Conservation (phyloP, 345 rosid species). For the Bretschneidera sinensis region DNA sequence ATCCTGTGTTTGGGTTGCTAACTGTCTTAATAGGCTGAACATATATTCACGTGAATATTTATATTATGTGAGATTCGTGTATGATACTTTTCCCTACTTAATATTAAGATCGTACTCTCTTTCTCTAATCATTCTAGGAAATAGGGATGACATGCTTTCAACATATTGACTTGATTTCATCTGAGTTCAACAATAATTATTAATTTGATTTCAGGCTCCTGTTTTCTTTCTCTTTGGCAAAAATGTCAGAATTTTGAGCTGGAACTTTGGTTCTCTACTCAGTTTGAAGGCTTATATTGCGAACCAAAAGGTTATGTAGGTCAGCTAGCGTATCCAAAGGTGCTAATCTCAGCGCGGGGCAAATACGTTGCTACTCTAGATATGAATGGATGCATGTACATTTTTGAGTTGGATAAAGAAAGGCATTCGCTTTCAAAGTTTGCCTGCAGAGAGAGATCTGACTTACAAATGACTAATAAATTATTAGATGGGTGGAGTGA, state of each 20-base stretch:
- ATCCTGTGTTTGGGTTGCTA: too few species aligned
- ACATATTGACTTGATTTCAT: neutral
- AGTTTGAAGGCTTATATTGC: constrained; percentile 57
- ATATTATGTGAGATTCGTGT: too few species aligned
- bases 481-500: constrained; percentile 21
- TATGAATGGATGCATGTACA: constrained; percentile 51
- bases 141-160: constrained; percentile 4
- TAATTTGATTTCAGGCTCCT: constrained; percentile 44
- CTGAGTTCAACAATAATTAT: constrained; percentile 4
- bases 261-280: constrained; percentile 48
- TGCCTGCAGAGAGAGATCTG: constrained; percentile 25
- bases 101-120: too few species aligned
- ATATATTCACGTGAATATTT: too few species aligned
- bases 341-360: constrained; percentile 71
- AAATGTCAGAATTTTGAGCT: constrained; percentile 40
- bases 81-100: too few species aligned
- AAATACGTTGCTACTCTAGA: constrained; percentile 66
- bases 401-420: constrained; percentile 57
- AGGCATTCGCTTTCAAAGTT: constrained; percentile 31
- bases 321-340: constrained; percentile 61
- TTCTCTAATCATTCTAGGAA: neutral
- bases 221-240: constrained; percentile 67
- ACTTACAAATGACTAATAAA: constrained; percentile 28
- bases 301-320: constrained; percentile 32
- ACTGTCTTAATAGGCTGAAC: too few species aligned